Evolutionary conservation across 2,329 filamentous ascomycete species (phyloP).

Genomic region (Lasiodiplodia theobromae): DNA sequence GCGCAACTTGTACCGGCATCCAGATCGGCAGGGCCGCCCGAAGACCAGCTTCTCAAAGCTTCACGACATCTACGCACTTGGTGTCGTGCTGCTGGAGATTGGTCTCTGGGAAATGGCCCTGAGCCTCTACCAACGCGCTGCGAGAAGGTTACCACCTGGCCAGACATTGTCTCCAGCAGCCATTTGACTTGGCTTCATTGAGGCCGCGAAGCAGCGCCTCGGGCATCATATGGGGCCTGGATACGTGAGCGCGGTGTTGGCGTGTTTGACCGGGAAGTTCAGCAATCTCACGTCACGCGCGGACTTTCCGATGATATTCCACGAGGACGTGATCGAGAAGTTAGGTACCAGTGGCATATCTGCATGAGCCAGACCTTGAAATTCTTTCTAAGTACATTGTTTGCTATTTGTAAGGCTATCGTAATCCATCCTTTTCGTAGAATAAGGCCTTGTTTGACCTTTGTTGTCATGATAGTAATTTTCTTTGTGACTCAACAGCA

Average conservation of each 20-base stretch:
- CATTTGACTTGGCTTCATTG: background rate
- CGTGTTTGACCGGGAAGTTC: conserved; percentile 30
- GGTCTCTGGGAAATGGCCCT: conserved; percentile 29
- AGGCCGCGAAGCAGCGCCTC: conserved; percentile 26
- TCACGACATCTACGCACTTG: conserved; percentile 51
- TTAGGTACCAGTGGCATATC: background rate
- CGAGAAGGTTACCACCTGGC: no score
- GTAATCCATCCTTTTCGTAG: no score
- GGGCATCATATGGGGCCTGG: conserved; percentile 31
- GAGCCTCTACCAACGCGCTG: no score
- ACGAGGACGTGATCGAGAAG: background rate
- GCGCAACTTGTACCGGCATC: conserved; percentile 40
- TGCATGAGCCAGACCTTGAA: background rate
- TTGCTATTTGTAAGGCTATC: no score
- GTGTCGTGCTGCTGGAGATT: conserved; percentile 50
- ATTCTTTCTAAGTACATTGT: no score
- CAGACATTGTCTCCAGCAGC: no score
- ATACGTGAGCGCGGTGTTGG: conserved; percentile 32
- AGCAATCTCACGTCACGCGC: background rate
- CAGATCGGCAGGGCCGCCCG: conserved; percentile 41
- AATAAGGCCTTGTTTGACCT: no score
- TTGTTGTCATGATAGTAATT: no score
- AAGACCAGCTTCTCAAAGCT: conserved; percentile 37
- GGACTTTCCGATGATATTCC: background rate
- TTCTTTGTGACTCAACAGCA: no score